phyloP scores from a whole-genome alignment of 2,329 filamentous ascomycete species.

The Cladophialophora exuberans region DNA sequence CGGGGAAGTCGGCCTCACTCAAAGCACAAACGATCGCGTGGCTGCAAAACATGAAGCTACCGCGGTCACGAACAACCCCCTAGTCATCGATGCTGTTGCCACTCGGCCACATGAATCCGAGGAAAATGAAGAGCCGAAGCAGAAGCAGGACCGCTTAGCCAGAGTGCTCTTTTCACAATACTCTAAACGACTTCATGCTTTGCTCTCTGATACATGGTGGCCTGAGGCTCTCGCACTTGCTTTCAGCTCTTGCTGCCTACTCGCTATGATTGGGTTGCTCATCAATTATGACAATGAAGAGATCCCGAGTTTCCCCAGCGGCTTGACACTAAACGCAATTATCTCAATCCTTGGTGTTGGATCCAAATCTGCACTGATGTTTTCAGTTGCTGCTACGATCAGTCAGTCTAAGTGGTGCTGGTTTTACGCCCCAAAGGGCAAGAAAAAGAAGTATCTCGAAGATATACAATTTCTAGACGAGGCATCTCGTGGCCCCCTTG shows the following conservation, averaged over 20 bases:
- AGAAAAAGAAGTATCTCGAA: neutral
- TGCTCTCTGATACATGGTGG: neutral
- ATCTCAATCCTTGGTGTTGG: neutral
- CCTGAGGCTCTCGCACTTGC: neutral
- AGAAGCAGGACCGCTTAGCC: too few relatives aligned
- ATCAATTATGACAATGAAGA: neutral
- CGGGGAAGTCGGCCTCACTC: too few relatives aligned
- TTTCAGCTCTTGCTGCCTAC: neutral
- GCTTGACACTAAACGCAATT: neutral
- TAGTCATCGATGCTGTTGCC: too few relatives aligned
- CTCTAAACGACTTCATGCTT: neutral
- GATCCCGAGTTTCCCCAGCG: neutral
- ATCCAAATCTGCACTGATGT: neutral
- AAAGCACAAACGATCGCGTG: too few relatives aligned
- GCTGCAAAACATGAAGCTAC: too few relatives aligned
- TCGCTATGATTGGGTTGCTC: neutral
- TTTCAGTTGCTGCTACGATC: neutral
- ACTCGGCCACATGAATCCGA: too few relatives aligned
- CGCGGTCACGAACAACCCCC: too few relatives aligned
- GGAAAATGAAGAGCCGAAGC: too few relatives aligned
- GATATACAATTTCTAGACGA: neutral
- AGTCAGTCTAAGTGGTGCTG: neutral
- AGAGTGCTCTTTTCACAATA: too few relatives aligned
- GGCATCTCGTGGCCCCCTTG: neutral
- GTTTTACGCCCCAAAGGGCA: neutral